Evolutionary conservation across 2,329 filamentous ascomycete genomes (phyloP).

Genomic region (Cordyceps fumosorosea): DNA sequence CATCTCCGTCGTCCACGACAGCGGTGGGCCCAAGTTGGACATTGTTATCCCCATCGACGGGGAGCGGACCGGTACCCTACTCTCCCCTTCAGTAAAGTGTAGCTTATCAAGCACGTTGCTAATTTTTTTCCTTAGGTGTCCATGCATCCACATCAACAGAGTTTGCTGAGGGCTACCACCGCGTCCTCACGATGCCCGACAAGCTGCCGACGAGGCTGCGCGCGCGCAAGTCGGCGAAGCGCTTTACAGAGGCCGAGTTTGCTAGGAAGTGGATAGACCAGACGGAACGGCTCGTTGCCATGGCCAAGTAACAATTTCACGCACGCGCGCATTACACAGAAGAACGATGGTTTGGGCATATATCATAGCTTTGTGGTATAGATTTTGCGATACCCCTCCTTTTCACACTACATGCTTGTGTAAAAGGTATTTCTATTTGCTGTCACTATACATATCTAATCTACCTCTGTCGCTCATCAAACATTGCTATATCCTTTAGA

Average conservation of each 20-base stretch:
- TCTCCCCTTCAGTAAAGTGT: neutral
- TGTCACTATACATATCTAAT: neutral
- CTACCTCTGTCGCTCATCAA: neutral
- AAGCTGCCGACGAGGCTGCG: constrained; percentile 67
- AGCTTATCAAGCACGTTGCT: constrained; percentile 15
- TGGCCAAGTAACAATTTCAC: constrained; percentile 20
- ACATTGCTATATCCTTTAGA: neutral
- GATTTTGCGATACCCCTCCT: constrained; percentile 14
- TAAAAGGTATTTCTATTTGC: neutral
- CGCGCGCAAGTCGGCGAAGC: constrained; percentile 68
- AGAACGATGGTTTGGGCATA: neutral
- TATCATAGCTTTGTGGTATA: constrained; percentile 1
- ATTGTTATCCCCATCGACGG: constrained; percentile 81
- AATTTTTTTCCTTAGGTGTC: neutral
- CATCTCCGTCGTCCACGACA: constrained; percentile 88
- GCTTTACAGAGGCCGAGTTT: constrained; percentile 88
- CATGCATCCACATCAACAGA: constrained; percentile 81
- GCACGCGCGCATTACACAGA: neutral
- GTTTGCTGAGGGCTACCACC: constrained; percentile 74
- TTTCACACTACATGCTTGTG: neutral
- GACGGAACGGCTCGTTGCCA: constrained; percentile 62
- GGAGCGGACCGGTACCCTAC: constrained; percentile 60
- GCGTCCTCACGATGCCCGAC: constrained; percentile 66
- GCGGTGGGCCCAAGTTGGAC: constrained; percentile 85
- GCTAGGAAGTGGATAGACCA: constrained; percentile 69